Conservation (phyloP, 2,329 filamentous ascomycete species). For the Xylaria sp. region DNA sequence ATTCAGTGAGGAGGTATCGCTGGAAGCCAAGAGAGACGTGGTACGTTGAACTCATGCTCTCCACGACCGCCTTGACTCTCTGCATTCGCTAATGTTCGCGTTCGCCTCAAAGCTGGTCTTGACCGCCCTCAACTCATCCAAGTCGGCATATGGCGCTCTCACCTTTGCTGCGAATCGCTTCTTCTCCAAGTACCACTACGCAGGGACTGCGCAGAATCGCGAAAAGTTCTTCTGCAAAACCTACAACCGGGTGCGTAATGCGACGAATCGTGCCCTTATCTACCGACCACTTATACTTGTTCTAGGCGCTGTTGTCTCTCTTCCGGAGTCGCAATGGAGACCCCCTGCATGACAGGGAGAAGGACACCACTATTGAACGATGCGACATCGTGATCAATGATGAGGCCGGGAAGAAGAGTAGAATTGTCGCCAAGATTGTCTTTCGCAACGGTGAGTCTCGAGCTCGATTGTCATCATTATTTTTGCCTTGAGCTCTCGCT, state of each 20-base stretch:
- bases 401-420: conserved; percentile 62
- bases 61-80: not conserved
- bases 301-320: conserved; percentile 62
- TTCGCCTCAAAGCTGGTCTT: conserved; percentile 54
- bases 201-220: conserved; percentile 45
- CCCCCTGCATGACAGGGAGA: conserved; percentile 50
- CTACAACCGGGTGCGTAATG: conserved; percentile 56
- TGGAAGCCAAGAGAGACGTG: conserved; percentile 65
- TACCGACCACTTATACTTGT: not conserved
- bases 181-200: conserved; percentile 67
- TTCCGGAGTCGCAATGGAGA: conserved; percentile 66
- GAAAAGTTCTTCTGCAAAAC: conserved; percentile 69
- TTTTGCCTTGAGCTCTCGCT: conserved; percentile 9
- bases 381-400: conserved; percentile 73
- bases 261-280: not conserved
- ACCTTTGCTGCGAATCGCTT: conserved; percentile 62
- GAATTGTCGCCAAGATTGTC: conserved; percentile 67
- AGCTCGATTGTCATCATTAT: not conserved
- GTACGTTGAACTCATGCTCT: conserved; percentile 35
- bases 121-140: conserved; percentile 72
- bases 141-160: conserved; percentile 72
- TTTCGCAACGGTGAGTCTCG: conserved; percentile 59
- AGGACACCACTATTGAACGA: conserved; percentile 64
- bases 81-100: conserved; percentile 10
- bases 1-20: conserved; percentile 72